A percentile compares a stretch with the other conserved stretches of the same genome.
Evolutionary conservation across 495 filamentous ascomycete species (phyloP).

Genomic region (Xylaria bambusicola): DNA sequence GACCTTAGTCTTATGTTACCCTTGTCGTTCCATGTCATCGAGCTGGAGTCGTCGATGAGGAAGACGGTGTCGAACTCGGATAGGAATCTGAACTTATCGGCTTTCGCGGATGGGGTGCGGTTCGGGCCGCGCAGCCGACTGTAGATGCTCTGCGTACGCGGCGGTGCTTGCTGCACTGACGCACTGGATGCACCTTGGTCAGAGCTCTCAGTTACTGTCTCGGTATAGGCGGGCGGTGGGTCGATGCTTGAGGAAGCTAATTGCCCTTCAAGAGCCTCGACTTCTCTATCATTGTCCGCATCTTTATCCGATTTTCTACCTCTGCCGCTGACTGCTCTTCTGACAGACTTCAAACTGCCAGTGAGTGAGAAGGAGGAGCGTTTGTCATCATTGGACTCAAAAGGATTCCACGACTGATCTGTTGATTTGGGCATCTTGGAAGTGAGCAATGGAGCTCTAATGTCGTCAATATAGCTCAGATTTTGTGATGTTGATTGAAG

Average conservation of each 20-base stretch:
- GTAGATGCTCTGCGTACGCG: slow-evolving; percentile 14
- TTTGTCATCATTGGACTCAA: background rate
- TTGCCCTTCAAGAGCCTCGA: background rate
- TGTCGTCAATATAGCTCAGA: background rate
- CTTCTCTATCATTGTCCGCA: background rate
- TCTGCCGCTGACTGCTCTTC: slow-evolving; percentile 1
- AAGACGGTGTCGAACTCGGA: slow-evolving; percentile 83
- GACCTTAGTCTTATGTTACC: background rate
- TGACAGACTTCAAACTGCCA: slow-evolving; percentile 8
- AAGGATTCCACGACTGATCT: background rate
- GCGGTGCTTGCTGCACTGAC: background rate
- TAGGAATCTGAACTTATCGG: slow-evolving; percentile 17
- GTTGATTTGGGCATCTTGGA: slow-evolving; percentile 14
- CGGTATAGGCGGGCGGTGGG: slow-evolving; percentile 13
- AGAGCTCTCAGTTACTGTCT: background rate
- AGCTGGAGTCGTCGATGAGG: slow-evolving; percentile 88
- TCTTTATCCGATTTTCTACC: slow-evolving; percentile 5
- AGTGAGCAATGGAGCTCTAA: background rate
- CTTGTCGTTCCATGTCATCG: slow-evolving; percentile 63
- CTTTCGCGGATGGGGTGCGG: background rate
- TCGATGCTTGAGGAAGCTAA: slow-evolving; percentile 8
- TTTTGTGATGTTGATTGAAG: background rate
- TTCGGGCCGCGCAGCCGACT: slow-evolving; percentile 5
- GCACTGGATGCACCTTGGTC: background rate
- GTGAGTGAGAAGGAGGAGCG: slow-evolving; percentile 14